Evolutionary conservation across 202 grass and related monocot genomes (phyloP), one percentile per base, ranked within the genome.

Genomic region (Panicum hallii): DNA sequence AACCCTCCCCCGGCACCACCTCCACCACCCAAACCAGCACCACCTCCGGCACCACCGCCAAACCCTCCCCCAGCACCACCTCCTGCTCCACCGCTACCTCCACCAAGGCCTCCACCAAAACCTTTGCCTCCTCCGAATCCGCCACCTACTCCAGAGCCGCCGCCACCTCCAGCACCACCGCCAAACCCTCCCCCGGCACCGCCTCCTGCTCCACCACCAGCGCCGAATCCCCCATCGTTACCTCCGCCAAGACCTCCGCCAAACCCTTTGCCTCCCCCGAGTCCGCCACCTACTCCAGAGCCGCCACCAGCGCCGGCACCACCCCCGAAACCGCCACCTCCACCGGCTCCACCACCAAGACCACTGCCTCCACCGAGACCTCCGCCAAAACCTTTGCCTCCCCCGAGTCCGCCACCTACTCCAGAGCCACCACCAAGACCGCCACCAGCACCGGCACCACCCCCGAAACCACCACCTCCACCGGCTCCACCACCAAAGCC

Each of bases 1-100:
- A 62, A 62, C 58, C 58, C 87, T 5, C 87, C 80, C 1, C 86
- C 62, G 8, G 9, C 26, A 3, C 84, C 79, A 3, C 87, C 87
- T 20, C 77, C 70, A 0, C 70, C 15, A 5, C 71, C 70, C 0
- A 82, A 65, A 23, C 84, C 82, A 1, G 34, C 72, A 11, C 79
- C 79, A 0, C 4, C 53, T 0, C 74, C 52, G 12, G 55, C 82
- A 20, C 82, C 67, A 26, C 67, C 42, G 0, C 87, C 10, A 57
- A 70, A 15, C 53, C 85, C 85, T 9, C 57, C 47, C 2, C 77
- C 82, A 0, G 5, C 48, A 32, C 72, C 88, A 2, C 88, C 78
- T 10, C 87, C 48, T 20, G 26, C 47, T 19, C 87, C 82, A 5
- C 75, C 81, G 0, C 6, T 52, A 0, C 77, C 82, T 15, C 70